Conservation (phyloP, 2,329 filamentous ascomycete species). For the Helminthosporium solani region DNA sequence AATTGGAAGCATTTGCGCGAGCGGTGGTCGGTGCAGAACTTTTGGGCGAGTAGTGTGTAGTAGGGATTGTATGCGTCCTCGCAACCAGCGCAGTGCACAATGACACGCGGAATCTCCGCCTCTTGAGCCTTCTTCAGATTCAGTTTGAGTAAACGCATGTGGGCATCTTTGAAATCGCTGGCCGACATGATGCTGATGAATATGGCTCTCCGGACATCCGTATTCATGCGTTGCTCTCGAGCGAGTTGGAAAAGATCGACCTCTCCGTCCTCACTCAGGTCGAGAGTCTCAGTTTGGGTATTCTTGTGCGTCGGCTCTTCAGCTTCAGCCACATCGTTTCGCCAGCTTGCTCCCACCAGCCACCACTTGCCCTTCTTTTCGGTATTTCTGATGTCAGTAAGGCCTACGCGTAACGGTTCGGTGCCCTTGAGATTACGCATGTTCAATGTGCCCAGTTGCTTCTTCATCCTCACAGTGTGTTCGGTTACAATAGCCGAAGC, state of each 20-base stretch:
- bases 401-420: constrained; percentile 77
- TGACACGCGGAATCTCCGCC: constrained; percentile 80
- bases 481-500: constrained; percentile 75
- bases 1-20: constrained; percentile 86
- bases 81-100: constrained; percentile 82
- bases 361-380: constrained; percentile 96
- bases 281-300: constrained; percentile 9
- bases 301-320: constrained; percentile 39
- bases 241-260: constrained; percentile 74
- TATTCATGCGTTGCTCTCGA: constrained; percentile 80
- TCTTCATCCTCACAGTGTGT: constrained; percentile 85
- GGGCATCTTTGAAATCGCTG: constrained; percentile 79
- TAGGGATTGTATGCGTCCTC: constrained; percentile 89
- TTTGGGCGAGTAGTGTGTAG: constrained; percentile 81
- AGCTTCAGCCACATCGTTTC: constrained; percentile 42
- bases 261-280: constrained; percentile 29
- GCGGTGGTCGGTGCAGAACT: constrained; percentile 72
- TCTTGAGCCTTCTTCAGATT: constrained; percentile 83
- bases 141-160: constrained; percentile 75
- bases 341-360: constrained; percentile 95
- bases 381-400: constrained; percentile 78
- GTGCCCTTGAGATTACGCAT: constrained; percentile 66
- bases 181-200: constrained; percentile 90
- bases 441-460: constrained; percentile 78
- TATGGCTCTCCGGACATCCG: constrained; percentile 82